A percentile compares a stretch with the other conserved stretches of the same genome.
phyloP scores from a whole-genome alignment of 2,329 filamentous ascomycete genomes.

The Beauveria varroae region DNA sequence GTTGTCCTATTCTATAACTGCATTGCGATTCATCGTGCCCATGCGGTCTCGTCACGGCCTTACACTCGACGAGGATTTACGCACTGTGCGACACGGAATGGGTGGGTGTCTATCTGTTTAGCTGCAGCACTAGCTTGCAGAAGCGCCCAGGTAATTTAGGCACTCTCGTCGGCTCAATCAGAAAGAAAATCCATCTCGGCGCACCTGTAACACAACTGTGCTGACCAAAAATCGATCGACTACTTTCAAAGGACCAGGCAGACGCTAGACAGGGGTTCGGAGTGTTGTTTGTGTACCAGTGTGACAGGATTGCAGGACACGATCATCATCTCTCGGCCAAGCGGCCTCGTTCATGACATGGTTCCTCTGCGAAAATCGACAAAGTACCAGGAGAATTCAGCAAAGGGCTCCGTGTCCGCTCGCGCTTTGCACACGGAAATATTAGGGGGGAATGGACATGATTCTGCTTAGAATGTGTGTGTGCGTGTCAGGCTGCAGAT shows the following conservation, averaged over 20 bases:
- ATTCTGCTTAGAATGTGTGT: not conserved
- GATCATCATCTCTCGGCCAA: not conserved
- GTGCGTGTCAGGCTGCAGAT: not conserved
- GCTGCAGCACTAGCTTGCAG: conserved; percentile 2
- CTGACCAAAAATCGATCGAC: conserved; percentile 11
- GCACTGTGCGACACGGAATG: not conserved
- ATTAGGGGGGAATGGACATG: not conserved
- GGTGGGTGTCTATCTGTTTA: not conserved
- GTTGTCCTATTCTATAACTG: no score
- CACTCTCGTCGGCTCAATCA: conserved; percentile 1
- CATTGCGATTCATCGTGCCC: no score
- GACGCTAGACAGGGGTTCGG: conserved; percentile 1
- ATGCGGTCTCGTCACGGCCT: no score
- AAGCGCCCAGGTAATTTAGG: not conserved
- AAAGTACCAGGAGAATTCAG: not conserved
- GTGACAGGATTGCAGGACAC: not conserved
- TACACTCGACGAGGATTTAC: not conserved
- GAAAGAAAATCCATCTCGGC: not conserved
- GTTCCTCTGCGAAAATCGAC: no score
- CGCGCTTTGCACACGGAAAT: not conserved
- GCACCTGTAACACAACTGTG: not conserved
- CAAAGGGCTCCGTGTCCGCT: no score
- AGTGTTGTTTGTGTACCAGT: not conserved
- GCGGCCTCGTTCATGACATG: no score
- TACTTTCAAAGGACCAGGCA: not conserved